phyloP scores from a whole-genome alignment of 345 rosid genomes.

The Citrus sp. region DNA sequence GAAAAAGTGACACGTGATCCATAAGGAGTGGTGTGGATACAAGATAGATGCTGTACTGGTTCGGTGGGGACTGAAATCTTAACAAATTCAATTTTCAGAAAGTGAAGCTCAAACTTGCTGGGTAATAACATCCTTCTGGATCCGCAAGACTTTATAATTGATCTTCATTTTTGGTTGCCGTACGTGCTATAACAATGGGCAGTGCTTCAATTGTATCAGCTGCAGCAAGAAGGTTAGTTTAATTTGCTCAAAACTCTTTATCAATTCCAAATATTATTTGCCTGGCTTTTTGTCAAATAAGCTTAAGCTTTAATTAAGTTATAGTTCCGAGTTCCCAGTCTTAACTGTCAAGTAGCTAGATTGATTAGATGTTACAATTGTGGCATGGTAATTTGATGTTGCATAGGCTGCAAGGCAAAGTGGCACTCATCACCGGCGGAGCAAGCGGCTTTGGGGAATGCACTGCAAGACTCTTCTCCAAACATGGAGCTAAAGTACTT shows the following conservation, averaged over 20 bases:
- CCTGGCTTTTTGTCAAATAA: background rate
- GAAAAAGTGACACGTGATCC: no score
- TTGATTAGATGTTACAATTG: no score
- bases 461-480: slow-evolving; percentile 10
- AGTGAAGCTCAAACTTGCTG: no score
- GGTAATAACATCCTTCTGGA: no score
- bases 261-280: no score
- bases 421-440: slow-evolving; percentile 21
- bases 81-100: no score
- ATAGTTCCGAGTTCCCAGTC: no score
- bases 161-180: background rate
- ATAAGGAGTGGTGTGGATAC: no score
- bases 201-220: background rate
- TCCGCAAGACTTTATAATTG: no score
- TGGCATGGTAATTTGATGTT: background rate
- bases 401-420: slow-evolving; percentile 15
- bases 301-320: background rate
- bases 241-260: background rate
- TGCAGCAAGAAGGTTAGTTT: background rate
- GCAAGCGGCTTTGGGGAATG: slow-evolving; percentile 25
- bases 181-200: background rate
- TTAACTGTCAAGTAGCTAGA: background rate
- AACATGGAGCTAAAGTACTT: slow-evolving; percentile 20
- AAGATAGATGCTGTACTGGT: no score
- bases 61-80: no score